Percentiles rank a stretch among this genome's conserved stretches.
Evolutionary conservation across 129 eudicot species (phyloP).

Genomic region (Pittosporum tobira): DNA sequence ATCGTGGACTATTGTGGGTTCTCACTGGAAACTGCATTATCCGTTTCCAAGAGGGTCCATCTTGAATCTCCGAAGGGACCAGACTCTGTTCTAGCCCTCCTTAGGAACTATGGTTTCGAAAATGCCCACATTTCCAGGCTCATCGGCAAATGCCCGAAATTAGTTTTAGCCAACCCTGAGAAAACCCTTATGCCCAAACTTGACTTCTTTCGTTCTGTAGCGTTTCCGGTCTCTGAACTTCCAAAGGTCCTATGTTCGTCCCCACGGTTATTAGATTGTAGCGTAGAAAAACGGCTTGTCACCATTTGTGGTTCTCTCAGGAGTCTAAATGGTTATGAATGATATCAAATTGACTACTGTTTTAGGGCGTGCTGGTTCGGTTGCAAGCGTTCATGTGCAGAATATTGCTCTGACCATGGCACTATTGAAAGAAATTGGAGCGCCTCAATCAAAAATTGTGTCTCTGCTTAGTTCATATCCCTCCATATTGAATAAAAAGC

Average conservation of each 20-base stretch:
- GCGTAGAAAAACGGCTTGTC: neutral
- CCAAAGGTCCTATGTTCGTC: neutral
- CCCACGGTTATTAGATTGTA: neutral
- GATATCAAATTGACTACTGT: neutral
- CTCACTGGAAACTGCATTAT: neutral
- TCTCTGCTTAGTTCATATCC: neutral
- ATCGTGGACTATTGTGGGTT: conserved; percentile 8
- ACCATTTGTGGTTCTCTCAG: neutral
- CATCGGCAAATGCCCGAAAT: neutral
- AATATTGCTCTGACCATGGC: neutral
- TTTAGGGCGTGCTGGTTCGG: neutral
- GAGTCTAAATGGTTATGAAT: neutral
- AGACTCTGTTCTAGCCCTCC: neutral
- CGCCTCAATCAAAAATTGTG: neutral
- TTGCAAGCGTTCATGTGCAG: neutral
- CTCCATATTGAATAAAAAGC: neutral
- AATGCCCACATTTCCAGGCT: neutral
- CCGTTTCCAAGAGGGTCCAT: neutral
- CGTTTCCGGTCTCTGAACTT: neutral
- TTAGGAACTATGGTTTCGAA: neutral
- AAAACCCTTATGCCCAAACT: conserved; percentile 6
- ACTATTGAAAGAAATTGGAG: neutral
- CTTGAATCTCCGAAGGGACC: neutral
- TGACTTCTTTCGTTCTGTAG: conserved; percentile 1
- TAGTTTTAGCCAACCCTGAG: neutral